These are phyloP conservation scores for Lavandula angustifolia DNA, from an alignment of 257 asterid genomes.

Conservation along the genomic window DNA sequence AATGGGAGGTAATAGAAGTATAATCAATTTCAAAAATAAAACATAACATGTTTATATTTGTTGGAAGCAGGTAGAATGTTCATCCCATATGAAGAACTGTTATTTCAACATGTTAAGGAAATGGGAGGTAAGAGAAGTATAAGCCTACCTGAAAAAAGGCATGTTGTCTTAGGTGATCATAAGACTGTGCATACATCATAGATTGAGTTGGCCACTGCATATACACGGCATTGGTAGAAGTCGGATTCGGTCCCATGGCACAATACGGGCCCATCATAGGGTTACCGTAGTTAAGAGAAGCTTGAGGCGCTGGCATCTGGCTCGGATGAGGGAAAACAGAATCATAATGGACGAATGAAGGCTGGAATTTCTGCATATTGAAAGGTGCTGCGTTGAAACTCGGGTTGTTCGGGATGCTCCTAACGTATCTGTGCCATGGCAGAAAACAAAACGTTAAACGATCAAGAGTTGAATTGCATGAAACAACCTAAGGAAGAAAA, in stretches of 20 bases:
- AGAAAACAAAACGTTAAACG: slow-evolving; percentile 1
- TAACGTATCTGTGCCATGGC: slow-evolving; percentile 62
- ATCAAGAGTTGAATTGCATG: neutral
- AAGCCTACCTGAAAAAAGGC: slow-evolving; percentile 67
- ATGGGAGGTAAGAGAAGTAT: neutral
- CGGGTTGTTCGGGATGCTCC: slow-evolving; percentile 54
- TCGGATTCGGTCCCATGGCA: slow-evolving; percentile 67
- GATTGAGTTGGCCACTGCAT: slow-evolving; percentile 91
- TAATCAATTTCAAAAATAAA: neutral
- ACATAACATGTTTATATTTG: too few relatives aligned
- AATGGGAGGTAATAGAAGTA: too few relatives aligned
- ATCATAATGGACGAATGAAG: slow-evolving; percentile 72
- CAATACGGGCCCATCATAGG: slow-evolving; percentile 73
- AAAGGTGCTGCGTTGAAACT: slow-evolving; percentile 53
- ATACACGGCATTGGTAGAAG: slow-evolving; percentile 62
- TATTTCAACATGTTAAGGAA: neutral
- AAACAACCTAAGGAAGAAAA: too few relatives aligned
- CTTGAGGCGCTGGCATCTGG: slow-evolving; percentile 67
- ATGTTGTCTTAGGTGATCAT: slow-evolving; percentile 69
- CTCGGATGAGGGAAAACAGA: slow-evolving; percentile 59
- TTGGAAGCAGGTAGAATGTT: neutral
- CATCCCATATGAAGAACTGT: neutral
- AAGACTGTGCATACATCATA: slow-evolving; percentile 85
- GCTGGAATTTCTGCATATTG: slow-evolving; percentile 61
- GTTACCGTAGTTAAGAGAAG: slow-evolving; percentile 60